These are phyloP conservation scores for Skeletonema potamos DNA, from an alignment of 108 stramenopile genomes.

Conservation along the genomic window DNA sequence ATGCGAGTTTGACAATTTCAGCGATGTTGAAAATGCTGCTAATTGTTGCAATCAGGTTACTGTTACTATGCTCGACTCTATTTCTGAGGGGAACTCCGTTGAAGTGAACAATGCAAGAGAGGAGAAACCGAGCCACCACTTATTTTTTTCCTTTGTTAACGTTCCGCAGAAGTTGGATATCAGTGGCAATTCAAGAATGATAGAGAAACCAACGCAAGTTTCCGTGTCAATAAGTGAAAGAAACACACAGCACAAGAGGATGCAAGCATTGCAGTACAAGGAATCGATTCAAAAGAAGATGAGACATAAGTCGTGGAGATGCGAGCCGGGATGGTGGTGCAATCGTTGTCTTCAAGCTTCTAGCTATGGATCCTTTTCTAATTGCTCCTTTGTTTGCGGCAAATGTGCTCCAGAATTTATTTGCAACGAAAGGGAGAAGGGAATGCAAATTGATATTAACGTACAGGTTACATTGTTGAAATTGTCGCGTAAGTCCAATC, in stretches of 20 bases:
- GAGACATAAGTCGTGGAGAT: slow-evolving; percentile 12
- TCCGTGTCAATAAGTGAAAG: neutral
- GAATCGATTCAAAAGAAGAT: slow-evolving; percentile 34
- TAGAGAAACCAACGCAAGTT: neutral
- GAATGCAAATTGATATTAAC: slow-evolving; percentile 15
- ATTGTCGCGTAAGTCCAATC: neutral
- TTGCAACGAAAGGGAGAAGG: slow-evolving; percentile 20
- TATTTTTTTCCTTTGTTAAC: slow-evolving; percentile 29
- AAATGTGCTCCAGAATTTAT: slow-evolving; percentile 33
- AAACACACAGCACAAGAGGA: neutral
- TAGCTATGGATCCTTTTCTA: slow-evolving; percentile 41
- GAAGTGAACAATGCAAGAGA: neutral
- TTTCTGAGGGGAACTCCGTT: slow-evolving; percentile 2
- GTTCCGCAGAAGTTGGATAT: neutral
- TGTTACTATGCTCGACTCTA: slow-evolving; percentile 22
- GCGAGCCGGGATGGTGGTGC: slow-evolving; percentile 55
- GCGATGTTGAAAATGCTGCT: neutral
- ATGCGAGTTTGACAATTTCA: slow-evolving; percentile 21
- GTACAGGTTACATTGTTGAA: slow-evolving; percentile 20
- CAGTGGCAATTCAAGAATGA: slow-evolving; percentile 2
- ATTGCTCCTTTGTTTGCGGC: slow-evolving; percentile 40
- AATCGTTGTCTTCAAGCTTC: slow-evolving; percentile 49
- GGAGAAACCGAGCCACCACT: slow-evolving; percentile 13
- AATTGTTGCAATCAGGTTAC: slow-evolving; percentile 40
- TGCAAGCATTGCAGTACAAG: slow-evolving; percentile 13